phyloP scores from a whole-genome alignment of 495 filamentous ascomycete genomes.

The Hyaloscypha finlandica region DNA sequence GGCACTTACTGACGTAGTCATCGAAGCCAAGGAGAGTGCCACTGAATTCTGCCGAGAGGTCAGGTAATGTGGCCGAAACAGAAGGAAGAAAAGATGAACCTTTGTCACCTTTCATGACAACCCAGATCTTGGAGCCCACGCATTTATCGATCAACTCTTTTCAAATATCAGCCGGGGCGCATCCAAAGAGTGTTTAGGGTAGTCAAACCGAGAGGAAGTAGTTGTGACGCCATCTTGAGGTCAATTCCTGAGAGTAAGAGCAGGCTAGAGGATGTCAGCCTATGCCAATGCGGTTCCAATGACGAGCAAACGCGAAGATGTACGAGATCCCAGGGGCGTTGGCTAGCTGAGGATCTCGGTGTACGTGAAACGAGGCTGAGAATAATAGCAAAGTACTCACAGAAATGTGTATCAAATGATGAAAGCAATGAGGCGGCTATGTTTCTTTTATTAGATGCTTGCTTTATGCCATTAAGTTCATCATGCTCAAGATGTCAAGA shows the following conservation, averaged over 20 bases:
- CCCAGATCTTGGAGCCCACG: constrained; percentile 96
- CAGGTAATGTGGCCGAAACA: neutral
- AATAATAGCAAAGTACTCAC: neutral
- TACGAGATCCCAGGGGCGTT: neutral
- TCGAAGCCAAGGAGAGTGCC: constrained; percentile 94
- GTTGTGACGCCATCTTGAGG: constrained; percentile 71
- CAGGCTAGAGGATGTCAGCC: neutral
- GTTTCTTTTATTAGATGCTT: constrained; percentile 10
- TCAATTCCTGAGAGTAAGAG: neutral
- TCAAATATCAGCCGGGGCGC: constrained; percentile 23
- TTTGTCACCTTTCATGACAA: constrained; percentile 99
- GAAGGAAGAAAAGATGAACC: constrained; percentile 48
- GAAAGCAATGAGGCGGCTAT: neutral
- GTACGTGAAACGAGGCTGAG: neutral
- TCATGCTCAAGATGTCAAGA: neutral
- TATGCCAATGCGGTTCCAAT: neutral
- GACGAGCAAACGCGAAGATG: neutral
- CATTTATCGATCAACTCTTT: constrained; percentile 98
- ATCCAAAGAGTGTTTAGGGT: constrained; percentile 24
- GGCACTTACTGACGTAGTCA: constrained; percentile 96
- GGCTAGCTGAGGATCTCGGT: neutral
- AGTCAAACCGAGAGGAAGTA: constrained; percentile 70
- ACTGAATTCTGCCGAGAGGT: constrained; percentile 72
- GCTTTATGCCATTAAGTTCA: neutral
- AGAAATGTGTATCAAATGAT: neutral